These are phyloP conservation scores for Strobilomyces echinocephalus DNA, from an alignment of 768 basidiomycete species.

Conservation along the genomic window DNA sequence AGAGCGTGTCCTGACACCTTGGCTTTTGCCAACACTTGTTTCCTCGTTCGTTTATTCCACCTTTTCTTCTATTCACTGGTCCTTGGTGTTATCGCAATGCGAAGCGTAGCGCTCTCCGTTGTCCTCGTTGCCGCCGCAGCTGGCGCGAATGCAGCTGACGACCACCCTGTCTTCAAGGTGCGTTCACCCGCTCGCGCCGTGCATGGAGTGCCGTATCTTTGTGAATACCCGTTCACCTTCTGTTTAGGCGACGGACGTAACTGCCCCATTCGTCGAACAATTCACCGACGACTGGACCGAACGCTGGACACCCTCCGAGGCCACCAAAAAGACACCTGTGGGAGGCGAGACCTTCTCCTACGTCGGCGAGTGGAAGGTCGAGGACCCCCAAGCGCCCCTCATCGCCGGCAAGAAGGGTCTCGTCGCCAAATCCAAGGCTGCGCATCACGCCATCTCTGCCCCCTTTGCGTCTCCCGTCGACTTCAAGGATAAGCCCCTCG, in stretches of 20 bases:
- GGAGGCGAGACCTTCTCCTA: conserved; percentile 96
- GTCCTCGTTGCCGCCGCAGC: conserved; percentile 65
- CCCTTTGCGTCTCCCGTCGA: conserved; percentile 75
- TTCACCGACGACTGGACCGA: conserved; percentile 88
- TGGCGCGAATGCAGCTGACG: conserved; percentile 54
- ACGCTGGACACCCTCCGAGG: conserved; percentile 95
- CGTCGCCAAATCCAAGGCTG: conserved; percentile 94
- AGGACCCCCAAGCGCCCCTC: conserved; percentile 74
- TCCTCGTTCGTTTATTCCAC: conserved; percentile 34
- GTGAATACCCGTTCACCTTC: conserved; percentile 1
- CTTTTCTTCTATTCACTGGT: conserved; percentile 38
- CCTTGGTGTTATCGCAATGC: conserved; percentile 74
- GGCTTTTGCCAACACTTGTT: conserved; percentile 25
- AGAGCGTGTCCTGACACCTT: conserved; percentile 23
- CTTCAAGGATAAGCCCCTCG: conserved; percentile 80
- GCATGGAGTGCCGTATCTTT: not conserved
- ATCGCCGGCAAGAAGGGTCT: conserved; percentile 86
- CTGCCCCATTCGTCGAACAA: conserved; percentile 92
- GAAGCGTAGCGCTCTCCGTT: conserved; percentile 79
- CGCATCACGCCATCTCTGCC: conserved; percentile 97
- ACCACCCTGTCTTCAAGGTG: conserved; percentile 68
- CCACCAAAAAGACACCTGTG: conserved; percentile 96
- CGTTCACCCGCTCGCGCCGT: conserved; percentile 18
- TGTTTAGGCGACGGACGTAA: conserved; percentile 65
- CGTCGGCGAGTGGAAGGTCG: conserved; percentile 95